A percentile compares a stretch with the other conserved stretches of the same genome.
phyloP scores from a whole-genome alignment of 257 asterid species.

The Knoxia roxburghii region DNA sequence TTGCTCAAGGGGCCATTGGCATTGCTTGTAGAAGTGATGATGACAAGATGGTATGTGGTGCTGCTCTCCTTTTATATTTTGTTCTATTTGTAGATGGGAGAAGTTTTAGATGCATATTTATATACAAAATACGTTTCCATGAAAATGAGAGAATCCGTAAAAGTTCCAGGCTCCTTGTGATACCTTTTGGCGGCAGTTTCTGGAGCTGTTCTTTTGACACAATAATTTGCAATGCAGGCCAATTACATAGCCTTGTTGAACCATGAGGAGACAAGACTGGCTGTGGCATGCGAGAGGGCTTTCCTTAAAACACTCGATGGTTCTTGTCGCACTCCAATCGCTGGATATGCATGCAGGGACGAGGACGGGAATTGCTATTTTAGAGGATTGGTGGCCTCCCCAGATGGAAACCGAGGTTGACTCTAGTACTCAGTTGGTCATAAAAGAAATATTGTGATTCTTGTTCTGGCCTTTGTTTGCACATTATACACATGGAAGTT shows the following conservation, averaged over 20 bases:
- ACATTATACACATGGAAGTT: neutral
- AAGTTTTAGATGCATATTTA: neutral
- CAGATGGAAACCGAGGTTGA: slow-evolving; percentile 79
- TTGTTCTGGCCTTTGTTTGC: neutral
- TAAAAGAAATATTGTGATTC: neutral
- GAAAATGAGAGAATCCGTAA: neutral
- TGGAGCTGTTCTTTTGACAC: slow-evolving; percentile 12
- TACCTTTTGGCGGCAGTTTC: no score
- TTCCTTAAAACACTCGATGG: slow-evolving; percentile 78
- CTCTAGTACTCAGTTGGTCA: slow-evolving; percentile 1
- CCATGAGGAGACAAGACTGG: slow-evolving; percentile 95
- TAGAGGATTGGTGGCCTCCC: slow-evolving; percentile 84
- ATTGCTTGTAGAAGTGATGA: slow-evolving; percentile 85
- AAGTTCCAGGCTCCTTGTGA: neutral
- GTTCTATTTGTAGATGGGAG: no score
- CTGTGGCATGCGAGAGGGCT: slow-evolving; percentile 85
- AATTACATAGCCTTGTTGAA: slow-evolving; percentile 68
- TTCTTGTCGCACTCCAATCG: slow-evolving; percentile 92
- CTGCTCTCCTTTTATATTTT: neutral
- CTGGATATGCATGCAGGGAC: slow-evolving; percentile 74
- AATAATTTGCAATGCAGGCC: slow-evolving; percentile 40
- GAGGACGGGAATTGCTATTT: slow-evolving; percentile 73
- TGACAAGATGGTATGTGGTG: slow-evolving; percentile 60
- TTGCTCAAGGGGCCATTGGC: slow-evolving; percentile 97
- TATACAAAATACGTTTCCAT: neutral